These are phyloP conservation scores for Postia placenta DNA, from an alignment of 768 basidiomycete species.

Conservation along the genomic window DNA sequence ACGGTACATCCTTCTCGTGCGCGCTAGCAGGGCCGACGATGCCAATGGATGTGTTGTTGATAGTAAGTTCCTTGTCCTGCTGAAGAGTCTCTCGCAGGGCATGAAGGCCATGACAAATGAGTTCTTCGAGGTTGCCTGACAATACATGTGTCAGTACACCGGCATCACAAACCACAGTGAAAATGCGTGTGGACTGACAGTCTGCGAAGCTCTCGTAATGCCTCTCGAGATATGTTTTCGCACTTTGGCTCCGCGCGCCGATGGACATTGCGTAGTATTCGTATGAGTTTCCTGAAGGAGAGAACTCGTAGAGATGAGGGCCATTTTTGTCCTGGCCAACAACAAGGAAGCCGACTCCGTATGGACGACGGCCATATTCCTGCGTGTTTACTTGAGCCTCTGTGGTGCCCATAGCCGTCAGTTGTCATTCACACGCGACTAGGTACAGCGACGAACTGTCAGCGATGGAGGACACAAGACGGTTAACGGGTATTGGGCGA, in stretches of 20 bases:
- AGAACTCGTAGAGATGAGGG: constrained; percentile 97
- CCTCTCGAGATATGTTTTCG: constrained; percentile 97
- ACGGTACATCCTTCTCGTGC: constrained; percentile 46
- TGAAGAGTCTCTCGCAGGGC: constrained; percentile 96
- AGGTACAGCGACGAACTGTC: constrained; percentile 66
- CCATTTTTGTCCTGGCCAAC: constrained; percentile 95
- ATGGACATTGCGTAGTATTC: constrained; percentile 99
- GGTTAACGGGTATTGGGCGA: constrained; percentile 89
- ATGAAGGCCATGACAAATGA: constrained; percentile 90
- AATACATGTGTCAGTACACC: neutral
- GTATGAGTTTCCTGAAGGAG: constrained; percentile 93
- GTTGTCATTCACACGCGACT: neutral
- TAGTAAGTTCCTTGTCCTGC: constrained; percentile 93
- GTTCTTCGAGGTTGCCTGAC: constrained; percentile 75
- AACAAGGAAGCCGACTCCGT: constrained; percentile 98
- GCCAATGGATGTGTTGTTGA: constrained; percentile 92
- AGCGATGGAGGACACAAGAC: constrained; percentile 89
- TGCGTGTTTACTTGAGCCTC: constrained; percentile 99
- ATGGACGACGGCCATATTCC: constrained; percentile 94
- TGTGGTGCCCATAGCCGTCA: constrained; percentile 23
- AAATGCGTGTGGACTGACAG: constrained; percentile 46
- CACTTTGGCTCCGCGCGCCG: constrained; percentile 95
- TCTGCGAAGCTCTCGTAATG: constrained; percentile 84
- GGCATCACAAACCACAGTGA: neutral
- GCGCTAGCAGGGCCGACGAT: constrained; percentile 73